Evolutionary conservation across 2,329 filamentous ascomycete genomes (phyloP).

Genomic region (Monosporascus ibericus): DNA sequence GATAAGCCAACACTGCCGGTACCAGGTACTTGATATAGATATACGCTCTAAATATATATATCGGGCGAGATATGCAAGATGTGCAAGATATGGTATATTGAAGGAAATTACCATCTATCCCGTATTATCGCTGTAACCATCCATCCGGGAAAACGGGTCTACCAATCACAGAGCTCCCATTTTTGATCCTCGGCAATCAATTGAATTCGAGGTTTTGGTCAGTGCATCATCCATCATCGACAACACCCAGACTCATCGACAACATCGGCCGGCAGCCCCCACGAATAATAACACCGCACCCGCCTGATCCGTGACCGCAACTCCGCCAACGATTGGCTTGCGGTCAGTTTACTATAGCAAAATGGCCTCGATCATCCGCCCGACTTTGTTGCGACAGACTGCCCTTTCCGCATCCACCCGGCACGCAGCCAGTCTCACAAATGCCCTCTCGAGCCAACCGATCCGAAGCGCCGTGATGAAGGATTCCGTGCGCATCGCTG

Average conservation of each 20-base stretch:
- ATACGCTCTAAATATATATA: too few relatives aligned
- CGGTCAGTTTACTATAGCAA: conserved; percentile 3
- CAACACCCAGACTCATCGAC: neutral
- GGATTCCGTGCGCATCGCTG: conserved; percentile 54
- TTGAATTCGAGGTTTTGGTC: conserved; percentile 6
- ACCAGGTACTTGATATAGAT: too few relatives aligned
- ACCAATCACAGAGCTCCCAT: conserved; percentile 40
- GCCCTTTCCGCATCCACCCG: conserved; percentile 35
- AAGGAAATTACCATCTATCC: too few relatives aligned
- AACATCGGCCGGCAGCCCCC: neutral
- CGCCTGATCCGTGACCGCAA: neutral
- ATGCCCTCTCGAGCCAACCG: conserved; percentile 25
- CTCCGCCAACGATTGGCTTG: conserved; percentile 14
- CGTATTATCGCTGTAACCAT: neutral
- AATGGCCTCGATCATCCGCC: conserved; percentile 54
- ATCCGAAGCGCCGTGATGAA: conserved; percentile 22
- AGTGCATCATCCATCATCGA: conserved; percentile 20
- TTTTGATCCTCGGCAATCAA: conserved; percentile 48
- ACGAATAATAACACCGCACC: neutral
- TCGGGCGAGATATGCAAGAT: too few relatives aligned
- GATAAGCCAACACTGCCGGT: neutral
- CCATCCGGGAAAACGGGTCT: neutral
- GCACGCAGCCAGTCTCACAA: conserved; percentile 27
- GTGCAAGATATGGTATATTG: too few relatives aligned
- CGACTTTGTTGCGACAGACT: conserved; percentile 49